Evolutionary conservation across 352 stramenopile genomes (phyloP).

Genomic region (Phytophthora lateralis): DNA sequence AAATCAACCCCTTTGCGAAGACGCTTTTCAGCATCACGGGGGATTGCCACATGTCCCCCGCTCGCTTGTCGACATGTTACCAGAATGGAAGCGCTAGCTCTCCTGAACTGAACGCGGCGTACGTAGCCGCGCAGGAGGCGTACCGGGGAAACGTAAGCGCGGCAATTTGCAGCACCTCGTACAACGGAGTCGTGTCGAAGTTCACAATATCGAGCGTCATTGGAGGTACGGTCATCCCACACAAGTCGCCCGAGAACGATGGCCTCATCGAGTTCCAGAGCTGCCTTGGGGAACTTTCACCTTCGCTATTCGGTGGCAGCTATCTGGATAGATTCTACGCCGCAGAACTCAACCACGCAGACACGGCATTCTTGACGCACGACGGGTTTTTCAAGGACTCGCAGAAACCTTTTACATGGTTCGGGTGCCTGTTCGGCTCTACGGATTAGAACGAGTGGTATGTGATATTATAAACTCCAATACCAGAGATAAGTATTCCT

Average conservation of each 20-base stretch:
- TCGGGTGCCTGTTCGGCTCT: background rate
- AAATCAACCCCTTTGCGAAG: background rate
- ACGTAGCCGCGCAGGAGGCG: slow-evolving; percentile 23
- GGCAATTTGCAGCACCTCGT: slow-evolving; percentile 39
- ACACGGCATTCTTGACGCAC: slow-evolving; percentile 3
- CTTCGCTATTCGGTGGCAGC: slow-evolving; percentile 1
- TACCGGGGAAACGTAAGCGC: slow-evolving; percentile 29
- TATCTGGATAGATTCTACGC: slow-evolving; percentile 1
- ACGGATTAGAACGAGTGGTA: too few relatives aligned
- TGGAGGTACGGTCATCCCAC: slow-evolving; percentile 11
- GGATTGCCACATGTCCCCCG: slow-evolving; percentile 28
- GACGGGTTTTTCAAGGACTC: slow-evolving; percentile 4
- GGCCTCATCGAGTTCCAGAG: background rate
- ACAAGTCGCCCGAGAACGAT: slow-evolving; percentile 29
- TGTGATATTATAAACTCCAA: too few relatives aligned
- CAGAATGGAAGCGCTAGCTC: slow-evolving; percentile 22
- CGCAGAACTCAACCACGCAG: slow-evolving; percentile 4
- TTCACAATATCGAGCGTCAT: slow-evolving; percentile 22
- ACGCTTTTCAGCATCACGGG: slow-evolving; percentile 8
- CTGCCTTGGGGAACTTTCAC: background rate
- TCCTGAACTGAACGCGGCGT: slow-evolving; percentile 17
- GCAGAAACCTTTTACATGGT: slow-evolving; percentile 9
- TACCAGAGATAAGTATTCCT: too few relatives aligned
- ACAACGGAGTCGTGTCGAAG: slow-evolving; percentile 31
- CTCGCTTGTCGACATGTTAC: slow-evolving; percentile 25